Evolutionary conservation across 495 filamentous ascomycete genomes (phyloP).

Genomic region (Chaetomium cochliodes): DNA sequence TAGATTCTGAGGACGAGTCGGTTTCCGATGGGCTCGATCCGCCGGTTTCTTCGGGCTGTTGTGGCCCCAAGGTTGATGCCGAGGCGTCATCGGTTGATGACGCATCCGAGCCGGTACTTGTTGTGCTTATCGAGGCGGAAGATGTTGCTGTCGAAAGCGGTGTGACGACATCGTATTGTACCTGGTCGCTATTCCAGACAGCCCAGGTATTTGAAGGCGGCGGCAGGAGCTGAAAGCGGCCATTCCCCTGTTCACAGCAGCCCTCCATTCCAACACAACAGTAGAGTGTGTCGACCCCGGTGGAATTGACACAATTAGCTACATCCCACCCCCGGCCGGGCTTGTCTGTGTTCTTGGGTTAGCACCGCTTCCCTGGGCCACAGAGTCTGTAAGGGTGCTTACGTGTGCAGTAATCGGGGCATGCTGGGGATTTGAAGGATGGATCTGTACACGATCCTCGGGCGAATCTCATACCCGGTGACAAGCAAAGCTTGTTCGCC

Average conservation of each 20-base stretch:
- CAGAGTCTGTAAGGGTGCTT: neutral
- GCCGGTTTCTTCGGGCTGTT: too few relatives aligned
- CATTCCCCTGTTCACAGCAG: neutral
- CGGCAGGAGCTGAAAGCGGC: neutral
- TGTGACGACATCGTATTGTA: neutral
- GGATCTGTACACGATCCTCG: slow-evolving; percentile 13
- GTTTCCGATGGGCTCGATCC: too few relatives aligned
- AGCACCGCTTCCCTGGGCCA: too few relatives aligned
- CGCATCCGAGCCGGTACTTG: neutral
- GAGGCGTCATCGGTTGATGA: too few relatives aligned
- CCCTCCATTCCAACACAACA: neutral
- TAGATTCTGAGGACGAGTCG: neutral
- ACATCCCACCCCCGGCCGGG: neutral
- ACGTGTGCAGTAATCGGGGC: slow-evolving; percentile 7
- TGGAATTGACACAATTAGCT: neutral
- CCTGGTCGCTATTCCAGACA: neutral
- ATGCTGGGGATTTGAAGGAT: neutral
- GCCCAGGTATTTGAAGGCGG: neutral
- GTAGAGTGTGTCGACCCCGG: neutral
- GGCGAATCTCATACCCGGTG: neutral
- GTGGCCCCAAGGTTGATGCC: too few relatives aligned
- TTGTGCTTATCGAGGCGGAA: neutral
- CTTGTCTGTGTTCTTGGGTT: neutral
- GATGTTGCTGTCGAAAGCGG: neutral
- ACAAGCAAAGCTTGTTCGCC: slow-evolving; percentile 1